Percentiles rank a stretch among this genome's conserved stretches.
phyloP scores from a whole-genome alignment of 352 stramenopile species.

The Sclerospora graminicola region DNA sequence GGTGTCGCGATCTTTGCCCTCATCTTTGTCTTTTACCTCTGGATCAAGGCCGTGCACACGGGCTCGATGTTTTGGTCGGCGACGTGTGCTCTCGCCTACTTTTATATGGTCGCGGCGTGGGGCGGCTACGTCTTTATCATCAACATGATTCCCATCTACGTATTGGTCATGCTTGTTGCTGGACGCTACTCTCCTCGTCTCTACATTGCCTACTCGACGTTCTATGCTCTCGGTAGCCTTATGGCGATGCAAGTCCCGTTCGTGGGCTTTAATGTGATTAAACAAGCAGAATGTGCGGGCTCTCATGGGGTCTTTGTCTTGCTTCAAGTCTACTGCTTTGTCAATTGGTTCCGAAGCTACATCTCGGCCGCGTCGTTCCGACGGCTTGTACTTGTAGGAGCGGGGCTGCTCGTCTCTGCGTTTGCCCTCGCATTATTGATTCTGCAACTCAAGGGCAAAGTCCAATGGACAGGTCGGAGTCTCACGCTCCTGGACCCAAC shows the following conservation, averaged over 20 bases:
- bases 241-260: constrained; percentile 97
- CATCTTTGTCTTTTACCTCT: constrained; percentile 96
- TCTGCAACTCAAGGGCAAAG: constrained; percentile 74
- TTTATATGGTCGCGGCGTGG: constrained; percentile 96
- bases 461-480: constrained; percentile 87
- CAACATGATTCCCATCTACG: constrained; percentile 97
- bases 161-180: constrained; percentile 88
- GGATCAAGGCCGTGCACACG: constrained; percentile 90
- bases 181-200: constrained; percentile 90
- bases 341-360: constrained; percentile 65
- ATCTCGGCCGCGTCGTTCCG: constrained; percentile 69
- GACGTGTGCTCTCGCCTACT: constrained; percentile 88
- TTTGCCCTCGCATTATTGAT: constrained; percentile 53
- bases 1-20: constrained; percentile 96
- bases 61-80: constrained; percentile 82
- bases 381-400: constrained; percentile 56
- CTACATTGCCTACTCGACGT: constrained; percentile 95
- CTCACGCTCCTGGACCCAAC: constrained; percentile 87
- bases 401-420: constrained; percentile 37
- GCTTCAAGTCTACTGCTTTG: constrained; percentile 78
- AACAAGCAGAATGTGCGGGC: constrained; percentile 73
- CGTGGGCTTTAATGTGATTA: constrained; percentile 94
- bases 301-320: constrained; percentile 91
- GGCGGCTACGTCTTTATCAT: constrained; percentile 99
- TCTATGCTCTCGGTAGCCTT: constrained; percentile 93